Evolutionary conservation across 352 stramenopile species (phyloP).

Genomic region (Phytophthora pisi): DNA sequence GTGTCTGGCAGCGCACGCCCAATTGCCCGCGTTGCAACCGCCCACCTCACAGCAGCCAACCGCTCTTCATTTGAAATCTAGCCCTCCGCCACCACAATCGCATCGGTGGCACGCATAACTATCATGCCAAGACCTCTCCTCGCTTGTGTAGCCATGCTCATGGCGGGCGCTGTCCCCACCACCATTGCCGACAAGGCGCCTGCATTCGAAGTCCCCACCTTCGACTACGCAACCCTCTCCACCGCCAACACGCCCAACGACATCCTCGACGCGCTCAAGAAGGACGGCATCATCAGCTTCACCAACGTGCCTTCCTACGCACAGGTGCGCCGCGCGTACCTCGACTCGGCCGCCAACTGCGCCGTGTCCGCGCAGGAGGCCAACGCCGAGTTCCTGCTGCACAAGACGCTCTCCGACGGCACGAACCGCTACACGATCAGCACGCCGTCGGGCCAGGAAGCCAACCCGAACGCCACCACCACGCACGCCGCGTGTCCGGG

Average conservation of each 20-base stretch:
- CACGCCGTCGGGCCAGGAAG: slow-evolving; percentile 47
- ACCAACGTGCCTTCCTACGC: slow-evolving; percentile 65
- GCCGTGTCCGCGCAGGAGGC: slow-evolving; percentile 41
- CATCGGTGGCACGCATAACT: not conserved
- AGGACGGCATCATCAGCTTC: slow-evolving; percentile 72
- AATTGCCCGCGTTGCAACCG: too few species aligned
- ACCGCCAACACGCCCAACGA: slow-evolving; percentile 36
- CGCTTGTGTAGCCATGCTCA: slow-evolving; percentile 3
- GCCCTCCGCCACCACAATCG: not conserved
- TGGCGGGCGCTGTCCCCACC: slow-evolving; percentile 15
- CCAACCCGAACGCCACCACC: slow-evolving; percentile 34
- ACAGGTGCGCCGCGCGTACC: slow-evolving; percentile 46
- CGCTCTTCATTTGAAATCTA: not conserved
- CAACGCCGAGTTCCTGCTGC: slow-evolving; percentile 49
- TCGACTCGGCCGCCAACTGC: slow-evolving; percentile 55
- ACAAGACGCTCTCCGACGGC: slow-evolving; percentile 67
- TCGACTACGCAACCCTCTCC: slow-evolving; percentile 57
- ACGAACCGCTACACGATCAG: slow-evolving; percentile 79
- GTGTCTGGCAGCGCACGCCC: too few species aligned
- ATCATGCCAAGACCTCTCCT: not conserved
- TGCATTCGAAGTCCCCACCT: slow-evolving; percentile 53
- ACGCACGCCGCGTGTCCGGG: slow-evolving; percentile 44
- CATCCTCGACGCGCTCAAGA: slow-evolving; percentile 60
- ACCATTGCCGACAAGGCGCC: slow-evolving; percentile 35
- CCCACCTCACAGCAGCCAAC: too few species aligned